A percentile compares a stretch with the other conserved stretches of the same genome.
Evolutionary conservation across 2,329 filamentous ascomycete species (phyloP).

Genomic region (Berkeleyomyces basicola): DNA sequence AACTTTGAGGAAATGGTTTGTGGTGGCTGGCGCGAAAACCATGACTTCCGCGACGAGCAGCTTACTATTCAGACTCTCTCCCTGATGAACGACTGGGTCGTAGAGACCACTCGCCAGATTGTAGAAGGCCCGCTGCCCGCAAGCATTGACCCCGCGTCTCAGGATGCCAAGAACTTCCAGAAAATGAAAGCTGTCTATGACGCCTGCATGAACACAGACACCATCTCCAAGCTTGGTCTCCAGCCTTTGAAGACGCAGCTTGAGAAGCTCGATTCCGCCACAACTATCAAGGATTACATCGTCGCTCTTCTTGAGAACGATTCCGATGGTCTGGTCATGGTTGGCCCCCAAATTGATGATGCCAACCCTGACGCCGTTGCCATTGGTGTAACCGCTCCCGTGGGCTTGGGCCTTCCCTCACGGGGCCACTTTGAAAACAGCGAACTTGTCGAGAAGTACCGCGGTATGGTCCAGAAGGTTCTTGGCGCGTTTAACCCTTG

Average conservation of each 20-base stretch:
- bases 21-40: slow-evolving; percentile 45
- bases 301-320: slow-evolving; percentile 30
- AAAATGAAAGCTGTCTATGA: slow-evolving; percentile 48
- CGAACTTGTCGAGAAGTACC: slow-evolving; percentile 35
- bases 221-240: slow-evolving; percentile 37
- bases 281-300: slow-evolving; percentile 25
- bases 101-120: slow-evolving; percentile 43
- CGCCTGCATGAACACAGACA: slow-evolving; percentile 47
- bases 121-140: slow-evolving; percentile 39
- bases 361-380: slow-evolving; percentile 24
- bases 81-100: slow-evolving; percentile 44
- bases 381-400: slow-evolving; percentile 26
- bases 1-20: slow-evolving; percentile 53
- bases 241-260: slow-evolving; percentile 40
- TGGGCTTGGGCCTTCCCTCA: slow-evolving; percentile 41
- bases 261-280: slow-evolving; percentile 25
- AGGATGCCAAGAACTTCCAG: slow-evolving; percentile 45
- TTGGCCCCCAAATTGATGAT: slow-evolving; percentile 26
- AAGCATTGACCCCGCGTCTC: slow-evolving; percentile 19
- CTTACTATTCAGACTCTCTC: slow-evolving; percentile 42
- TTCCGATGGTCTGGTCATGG: slow-evolving; percentile 25
- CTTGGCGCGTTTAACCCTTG: slow-evolving; percentile 21
- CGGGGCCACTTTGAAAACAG: slow-evolving; percentile 44
- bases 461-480: slow-evolving; percentile 17
- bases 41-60: slow-evolving; percentile 50